These are phyloP conservation scores for Chlamydomonas schloesseri DNA, from an alignment of 139 green algal species.

Conservation along the genomic window DNA sequence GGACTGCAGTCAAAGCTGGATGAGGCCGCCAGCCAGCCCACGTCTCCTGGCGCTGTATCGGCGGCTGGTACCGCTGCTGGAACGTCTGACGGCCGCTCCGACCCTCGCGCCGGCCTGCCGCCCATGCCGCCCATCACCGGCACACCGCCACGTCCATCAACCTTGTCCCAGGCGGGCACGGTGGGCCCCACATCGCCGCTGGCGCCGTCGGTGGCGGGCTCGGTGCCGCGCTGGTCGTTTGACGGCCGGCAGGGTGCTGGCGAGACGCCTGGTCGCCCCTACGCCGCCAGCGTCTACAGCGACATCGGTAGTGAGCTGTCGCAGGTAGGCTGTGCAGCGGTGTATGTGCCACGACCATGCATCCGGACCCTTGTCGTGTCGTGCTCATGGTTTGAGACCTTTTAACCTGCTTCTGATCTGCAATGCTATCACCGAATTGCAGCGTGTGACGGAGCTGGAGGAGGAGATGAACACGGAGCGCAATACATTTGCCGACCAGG, in stretches of 20 bases:
- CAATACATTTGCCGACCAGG: constrained; percentile 33
- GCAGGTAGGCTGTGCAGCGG: not conserved
- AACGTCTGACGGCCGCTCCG: too few relatives aligned
- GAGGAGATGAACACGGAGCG: constrained; percentile 38
- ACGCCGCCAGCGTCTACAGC: constrained; percentile 24
- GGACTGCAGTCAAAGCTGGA: too few relatives aligned
- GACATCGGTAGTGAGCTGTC: constrained; percentile 16
- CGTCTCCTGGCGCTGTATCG: too few relatives aligned
- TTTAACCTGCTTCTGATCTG: not conserved
- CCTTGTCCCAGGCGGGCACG: too few relatives aligned
- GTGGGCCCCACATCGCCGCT: not conserved
- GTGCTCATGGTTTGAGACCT: not conserved
- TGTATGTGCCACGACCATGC: too few relatives aligned
- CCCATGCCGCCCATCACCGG: too few relatives aligned
- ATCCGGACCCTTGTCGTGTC: not conserved
- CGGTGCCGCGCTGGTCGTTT: not conserved
- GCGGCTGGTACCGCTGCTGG: too few relatives aligned
- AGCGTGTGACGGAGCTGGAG: constrained; percentile 43
- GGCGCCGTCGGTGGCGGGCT: not conserved
- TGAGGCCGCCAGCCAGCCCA: too few relatives aligned
- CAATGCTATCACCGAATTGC: not conserved
- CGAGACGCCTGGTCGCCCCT: not conserved
- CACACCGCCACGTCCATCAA: too few relatives aligned
- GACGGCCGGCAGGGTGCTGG: not conserved
- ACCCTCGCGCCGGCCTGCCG: too few relatives aligned